Conservation (phyloP, 805 yeast species). For the Jamesozyma spencerorum region DNA sequence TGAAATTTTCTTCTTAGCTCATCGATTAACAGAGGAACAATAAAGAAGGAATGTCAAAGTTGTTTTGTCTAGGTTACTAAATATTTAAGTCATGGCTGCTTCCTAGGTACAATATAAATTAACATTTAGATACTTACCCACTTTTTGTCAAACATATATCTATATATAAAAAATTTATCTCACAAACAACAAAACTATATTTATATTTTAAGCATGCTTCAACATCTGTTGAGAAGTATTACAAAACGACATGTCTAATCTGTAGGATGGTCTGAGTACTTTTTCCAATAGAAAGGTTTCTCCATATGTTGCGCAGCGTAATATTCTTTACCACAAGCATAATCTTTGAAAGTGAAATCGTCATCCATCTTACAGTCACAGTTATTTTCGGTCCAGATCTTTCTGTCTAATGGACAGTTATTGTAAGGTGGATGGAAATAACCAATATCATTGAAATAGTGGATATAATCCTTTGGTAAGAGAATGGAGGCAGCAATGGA, state of each 20-base stretch:
- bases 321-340: constrained; percentile 59
- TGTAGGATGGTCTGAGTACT: too few species aligned
- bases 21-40: neutral
- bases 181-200: too few species aligned
- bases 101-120: too few species aligned
- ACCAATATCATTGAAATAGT: constrained; percentile 73
- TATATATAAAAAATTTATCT: too few species aligned
- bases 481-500: constrained; percentile 72
- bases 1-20: neutral
- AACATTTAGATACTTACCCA: too few species aligned
- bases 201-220: too few species aligned
- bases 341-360: constrained; percentile 64
- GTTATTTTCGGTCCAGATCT: constrained; percentile 44
- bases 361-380: constrained; percentile 69
- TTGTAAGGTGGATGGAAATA: constrained; percentile 68
- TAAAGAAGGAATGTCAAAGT: too few species aligned
- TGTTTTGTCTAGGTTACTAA: too few species aligned
- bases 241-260: too few species aligned
- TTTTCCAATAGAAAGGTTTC: constrained; percentile 61
- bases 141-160: too few species aligned
- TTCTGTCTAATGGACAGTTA: constrained; percentile 65
- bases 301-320: constrained; percentile 41
- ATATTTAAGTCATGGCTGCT: too few species aligned
- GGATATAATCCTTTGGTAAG: constrained; percentile 52
- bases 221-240: too few species aligned